These are phyloP conservation scores for Zalaria sp. DNA, from an alignment of 2,329 filamentous ascomycete genomes.

Conservation along the genomic window DNA sequence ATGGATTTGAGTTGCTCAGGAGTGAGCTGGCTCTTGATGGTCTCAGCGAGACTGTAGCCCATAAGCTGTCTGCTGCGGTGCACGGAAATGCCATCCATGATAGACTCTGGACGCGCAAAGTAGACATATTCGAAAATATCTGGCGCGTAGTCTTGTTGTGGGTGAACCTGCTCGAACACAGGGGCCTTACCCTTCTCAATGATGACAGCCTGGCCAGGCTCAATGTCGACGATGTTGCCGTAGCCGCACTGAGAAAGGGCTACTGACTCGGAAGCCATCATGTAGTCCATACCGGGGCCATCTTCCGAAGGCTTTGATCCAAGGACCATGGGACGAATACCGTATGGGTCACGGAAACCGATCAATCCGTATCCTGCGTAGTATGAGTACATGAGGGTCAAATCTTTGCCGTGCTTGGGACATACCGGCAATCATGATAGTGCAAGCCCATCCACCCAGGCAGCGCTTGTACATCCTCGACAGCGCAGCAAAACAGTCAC, in stretches of 20 bases:
- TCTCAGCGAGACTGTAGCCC: conserved; percentile 67
- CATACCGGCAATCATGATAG: conserved; percentile 61
- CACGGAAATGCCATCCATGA: conserved; percentile 80
- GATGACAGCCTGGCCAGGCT: conserved; percentile 75
- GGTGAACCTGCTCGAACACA: conserved; percentile 60
- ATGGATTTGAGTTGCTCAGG: conserved; percentile 59
- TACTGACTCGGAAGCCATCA: conserved; percentile 81
- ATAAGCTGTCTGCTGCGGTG: conserved; percentile 74
- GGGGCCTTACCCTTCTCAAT: conserved; percentile 64
- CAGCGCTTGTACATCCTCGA: conserved; percentile 59
- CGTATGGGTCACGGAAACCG: conserved; percentile 65
- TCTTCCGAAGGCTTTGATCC: conserved; percentile 58
- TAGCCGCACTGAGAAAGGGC: conserved; percentile 74
- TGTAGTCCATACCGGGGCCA: conserved; percentile 58
- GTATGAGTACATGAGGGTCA: conserved; percentile 3
- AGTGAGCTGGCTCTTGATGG: conserved; percentile 53
- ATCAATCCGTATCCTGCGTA: conserved; percentile 56
- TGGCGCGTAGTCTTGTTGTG: conserved; percentile 56
- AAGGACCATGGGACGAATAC: conserved; percentile 70
- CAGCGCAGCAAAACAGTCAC: conserved; percentile 62
- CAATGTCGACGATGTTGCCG: conserved; percentile 58
- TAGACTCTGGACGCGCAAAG: conserved; percentile 67
- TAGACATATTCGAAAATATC: conserved; percentile 87
- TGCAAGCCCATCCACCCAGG: conserved; percentile 65
- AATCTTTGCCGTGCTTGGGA: background rate